Base-by-base conservation (phyloP, 139 green algal species). In the Micromonas commoda region DNA sequence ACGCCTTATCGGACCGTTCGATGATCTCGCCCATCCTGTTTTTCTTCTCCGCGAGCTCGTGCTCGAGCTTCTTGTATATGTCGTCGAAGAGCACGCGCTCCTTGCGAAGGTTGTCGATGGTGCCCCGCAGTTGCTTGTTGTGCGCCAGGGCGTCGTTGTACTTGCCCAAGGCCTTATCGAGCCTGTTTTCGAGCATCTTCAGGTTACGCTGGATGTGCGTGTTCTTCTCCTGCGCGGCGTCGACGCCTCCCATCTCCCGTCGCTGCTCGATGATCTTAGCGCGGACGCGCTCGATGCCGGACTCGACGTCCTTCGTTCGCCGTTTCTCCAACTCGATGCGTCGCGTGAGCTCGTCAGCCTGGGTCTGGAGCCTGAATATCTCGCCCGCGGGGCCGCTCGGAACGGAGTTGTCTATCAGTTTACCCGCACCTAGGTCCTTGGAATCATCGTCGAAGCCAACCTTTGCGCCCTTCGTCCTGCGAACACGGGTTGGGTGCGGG, bases 1-100 rank as follows among this genome's bases (percentile, higher is more conserved):
- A 83, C 31, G 73, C 75, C 61, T 65, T 32, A 61, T 86, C 90
- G 20, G 84, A 85, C 75, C 83, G 54, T 45, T 88, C 81, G 57
- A 97, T 93, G 63, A 91, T 89, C 33, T 88, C 82, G 28, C 86
- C 87, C 87, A 94, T 93, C 71, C 92, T 89, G 20, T 76, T 84
- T 85, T 93, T 93, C 66, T 91, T 83, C 52, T 88, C 87, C 5
- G 70, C 51, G 73, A 95, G 82, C 61, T 91, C 86, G 35, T 85
- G 81, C 70, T 92, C 85, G 68, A 95, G 81, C 84, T 96, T 96
- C 54, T 34, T 81, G 78, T 91, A 82, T 53, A 96, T 91, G 78
- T 90, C 29, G 66, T 95, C 88, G 85, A 96, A 96, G 81, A 96
- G 91, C 66, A 94, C 80, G 4, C 88, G 85, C 88, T 97, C 93